Conservation (phyloP, 2,329 filamentous ascomycete species). For the Neonectria coccinea region DNA sequence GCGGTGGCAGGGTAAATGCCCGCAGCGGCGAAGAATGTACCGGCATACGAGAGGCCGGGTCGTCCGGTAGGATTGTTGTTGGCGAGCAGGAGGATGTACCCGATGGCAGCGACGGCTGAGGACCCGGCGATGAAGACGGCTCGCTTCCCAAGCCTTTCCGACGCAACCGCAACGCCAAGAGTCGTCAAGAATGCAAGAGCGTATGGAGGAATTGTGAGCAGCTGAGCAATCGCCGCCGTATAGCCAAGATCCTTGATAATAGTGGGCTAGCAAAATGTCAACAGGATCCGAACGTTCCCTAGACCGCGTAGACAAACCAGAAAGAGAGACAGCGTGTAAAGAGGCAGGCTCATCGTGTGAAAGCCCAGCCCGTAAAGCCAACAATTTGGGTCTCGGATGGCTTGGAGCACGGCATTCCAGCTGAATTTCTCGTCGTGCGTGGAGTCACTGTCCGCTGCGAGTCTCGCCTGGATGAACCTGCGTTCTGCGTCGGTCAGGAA, state of each 20-base stretch:
- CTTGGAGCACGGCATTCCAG: constrained; percentile 73
- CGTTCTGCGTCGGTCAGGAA: constrained; percentile 69
- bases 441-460: constrained; percentile 76
- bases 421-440: constrained; percentile 75
- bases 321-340: constrained; percentile 68
- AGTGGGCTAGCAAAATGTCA: constrained; percentile 53
- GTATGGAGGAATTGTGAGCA: constrained; percentile 74
- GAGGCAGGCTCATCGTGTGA: constrained; percentile 76
- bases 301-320: constrained; percentile 52
- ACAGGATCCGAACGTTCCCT: fast-evolving
- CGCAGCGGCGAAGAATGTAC: constrained; percentile 72
- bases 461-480: constrained; percentile 68
- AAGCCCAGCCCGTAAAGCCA: constrained; percentile 80
- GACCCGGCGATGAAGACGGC: constrained; percentile 73
- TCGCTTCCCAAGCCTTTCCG: constrained; percentile 67
- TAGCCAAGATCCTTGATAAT: constrained; percentile 68
- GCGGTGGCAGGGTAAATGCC: constrained; percentile 76
- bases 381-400: constrained; percentile 75
- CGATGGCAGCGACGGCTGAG: constrained; percentile 67
- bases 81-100: constrained; percentile 71
- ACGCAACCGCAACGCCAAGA: constrained; percentile 67
- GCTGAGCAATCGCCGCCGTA: constrained; percentile 63
- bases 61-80: constrained; percentile 58
- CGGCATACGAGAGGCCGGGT: constrained; percentile 69
- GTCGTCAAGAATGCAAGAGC: constrained; percentile 72